Conservation (phyloP, 768 basidiomycete genomes). For the Lanmaoa rubissima region DNA sequence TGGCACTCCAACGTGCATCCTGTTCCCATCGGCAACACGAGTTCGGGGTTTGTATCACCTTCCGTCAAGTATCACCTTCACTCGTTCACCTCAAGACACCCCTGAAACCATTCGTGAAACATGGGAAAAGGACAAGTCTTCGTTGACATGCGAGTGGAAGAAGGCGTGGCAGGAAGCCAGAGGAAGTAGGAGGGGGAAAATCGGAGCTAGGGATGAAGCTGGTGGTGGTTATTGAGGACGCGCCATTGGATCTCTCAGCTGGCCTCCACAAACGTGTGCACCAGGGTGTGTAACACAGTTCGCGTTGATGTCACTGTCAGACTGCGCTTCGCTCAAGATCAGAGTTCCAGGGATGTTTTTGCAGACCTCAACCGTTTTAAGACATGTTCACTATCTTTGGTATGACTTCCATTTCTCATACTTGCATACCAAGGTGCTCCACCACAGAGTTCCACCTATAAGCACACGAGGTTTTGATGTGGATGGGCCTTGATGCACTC, state of each 20-base stretch:
- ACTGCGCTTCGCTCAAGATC: neutral
- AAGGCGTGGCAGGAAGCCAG: constrained; percentile 71
- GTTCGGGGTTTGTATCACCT: constrained; percentile 50
- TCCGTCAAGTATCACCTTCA: constrained; percentile 16
- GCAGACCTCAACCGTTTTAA: neutral
- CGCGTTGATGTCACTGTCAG: neutral
- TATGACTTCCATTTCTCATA: neutral
- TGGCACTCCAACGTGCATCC: constrained; percentile 22
- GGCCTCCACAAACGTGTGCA: neutral
- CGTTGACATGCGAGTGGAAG: constrained; percentile 77
- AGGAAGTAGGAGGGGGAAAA: constrained; percentile 57
- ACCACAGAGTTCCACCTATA: neutral
- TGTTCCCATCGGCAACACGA: constrained; percentile 37
- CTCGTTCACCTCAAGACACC: constrained; percentile 24
- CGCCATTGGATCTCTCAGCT: neutral
- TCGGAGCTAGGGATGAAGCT: constrained; percentile 38
- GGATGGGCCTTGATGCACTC: neutral
- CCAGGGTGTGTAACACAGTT: neutral
- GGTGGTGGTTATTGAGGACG: constrained; percentile 10
- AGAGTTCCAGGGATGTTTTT: neutral
- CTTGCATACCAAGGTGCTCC: neutral
- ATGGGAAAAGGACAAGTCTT: constrained; percentile 70
- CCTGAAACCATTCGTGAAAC: constrained; percentile 51
- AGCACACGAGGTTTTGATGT: neutral
- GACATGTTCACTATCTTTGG: neutral